Evolutionary conservation across 2,329 filamentous ascomycete species (phyloP), one percentile per base, ranked within the genome.

Genomic region (Colletotrichum echinochloae): DNA sequence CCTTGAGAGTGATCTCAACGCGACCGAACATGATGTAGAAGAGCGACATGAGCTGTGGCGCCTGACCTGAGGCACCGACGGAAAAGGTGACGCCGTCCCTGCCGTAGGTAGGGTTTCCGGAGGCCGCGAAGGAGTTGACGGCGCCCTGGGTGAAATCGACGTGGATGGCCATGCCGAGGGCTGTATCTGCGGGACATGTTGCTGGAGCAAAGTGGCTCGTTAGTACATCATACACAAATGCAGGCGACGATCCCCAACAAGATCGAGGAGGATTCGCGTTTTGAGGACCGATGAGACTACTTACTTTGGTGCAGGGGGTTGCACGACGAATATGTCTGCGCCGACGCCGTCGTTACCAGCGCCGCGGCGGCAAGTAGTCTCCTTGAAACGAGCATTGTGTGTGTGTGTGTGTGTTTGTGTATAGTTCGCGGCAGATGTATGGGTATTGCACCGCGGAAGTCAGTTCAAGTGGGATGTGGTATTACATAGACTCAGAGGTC

Each of bases 11-110:
- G 74, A 95, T 89, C 74, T 97, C 92, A 78, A 98, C 93, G 73
- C 91, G 92, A 74, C 96, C 96, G 80, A 98, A 99, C 96, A 99
- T 98, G 84, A 99, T 97, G 86, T 98, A 98, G 89, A 97, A 98
- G 77, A 96, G 89, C 72, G 94, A 97, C 74, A 88, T 88, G 72
- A 99, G 89, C 79, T 95, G 92, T 0, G 96, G 96, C 3, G 94
- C 89, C 78, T 99, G 94, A 67, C 95, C 95, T 60, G 90, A 86
- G 77, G 90, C 84, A 62, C 89, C 82, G 62, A 99, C 91, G 33
- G 93, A 94, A 79, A 99, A 97, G 20, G 88, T 89, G 33, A 88
- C 95, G 70, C 96, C 96, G 78, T 95, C 88, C 12, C 85, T 85
- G 78, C 86, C 88, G 83, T 97, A 98, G 1, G 89, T 90, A 3